Base-by-base conservation (phyloP, 495 filamentous ascomycete species). In the Ascodesmis nigricans region DNA sequence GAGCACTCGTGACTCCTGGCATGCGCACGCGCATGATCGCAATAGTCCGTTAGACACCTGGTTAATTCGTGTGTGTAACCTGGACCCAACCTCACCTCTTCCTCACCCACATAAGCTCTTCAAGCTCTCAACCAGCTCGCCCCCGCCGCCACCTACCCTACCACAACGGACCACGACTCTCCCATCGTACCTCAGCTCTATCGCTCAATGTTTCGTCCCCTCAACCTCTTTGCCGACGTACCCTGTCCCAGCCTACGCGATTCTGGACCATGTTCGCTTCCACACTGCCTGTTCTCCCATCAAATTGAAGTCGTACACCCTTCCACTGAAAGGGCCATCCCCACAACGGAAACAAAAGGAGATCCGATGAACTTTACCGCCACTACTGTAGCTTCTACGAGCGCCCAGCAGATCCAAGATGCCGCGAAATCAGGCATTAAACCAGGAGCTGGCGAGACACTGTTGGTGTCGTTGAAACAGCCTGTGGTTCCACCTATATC, bases 261-360 rank as follows among this genome's bases (percentile, higher is more conserved):
- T 15, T 20, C 14, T 8, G 11, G 21, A 18, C 35, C 24, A 21
- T 76, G 71, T 47, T 40, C 47, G 13, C 53, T 74, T 5, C 47
- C 63, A n/a, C 61, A 55, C 33, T 76, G 71, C 54, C 57, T 75
- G 9, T 75, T 75, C 50, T 60, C 56, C 5, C 71, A 75, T n/a
- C 46, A 48, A 55, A 19, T 20, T 41, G 6, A 8, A 27, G 26
- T 21, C 25, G 31, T 29, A 40, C 30, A 19, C 42, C 14, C 23
- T 29, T 0, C 27, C 36, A 34, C 17, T 20, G 23, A n/a, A 18
- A 25, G 34, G 17, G 13, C 24, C 42, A 13, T 23, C 33, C 11
- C n/a, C 33, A 21, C 23, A 31, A 9, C 9, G 30, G 4, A 15
- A 38, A 23, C 22, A 20, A 16, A 9, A 14, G 13, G 14, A 25